Percentiles rank a stretch among this genome's conserved stretches.
These are phyloP conservation scores for Podospora bellae-mahoneyi DNA, from an alignment of 495 filamentous ascomycete genomes.

Conservation along the genomic window DNA sequence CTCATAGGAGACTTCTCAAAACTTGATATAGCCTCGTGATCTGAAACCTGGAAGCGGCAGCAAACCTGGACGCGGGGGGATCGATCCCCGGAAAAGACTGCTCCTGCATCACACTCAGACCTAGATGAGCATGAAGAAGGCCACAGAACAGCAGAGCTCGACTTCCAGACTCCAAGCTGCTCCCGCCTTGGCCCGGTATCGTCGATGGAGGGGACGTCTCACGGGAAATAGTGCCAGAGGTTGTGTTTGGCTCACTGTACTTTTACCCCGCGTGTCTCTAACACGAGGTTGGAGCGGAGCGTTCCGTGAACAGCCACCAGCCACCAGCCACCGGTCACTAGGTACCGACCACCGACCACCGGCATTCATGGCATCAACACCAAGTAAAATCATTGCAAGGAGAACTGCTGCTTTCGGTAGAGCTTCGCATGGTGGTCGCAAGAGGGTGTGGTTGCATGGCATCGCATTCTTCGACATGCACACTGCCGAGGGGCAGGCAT, in stretches of 20 bases:
- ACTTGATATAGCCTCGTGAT: background rate
- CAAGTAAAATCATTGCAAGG: background rate
- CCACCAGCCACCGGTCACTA: background rate
- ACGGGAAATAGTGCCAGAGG: slow-evolving; percentile 22
- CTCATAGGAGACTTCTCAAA: background rate
- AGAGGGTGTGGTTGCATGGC: background rate
- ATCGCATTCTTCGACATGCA: background rate
- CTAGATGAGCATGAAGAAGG: background rate
- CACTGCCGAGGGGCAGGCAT: background rate
- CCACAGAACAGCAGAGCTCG: background rate
- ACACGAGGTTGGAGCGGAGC: slow-evolving; percentile 9
- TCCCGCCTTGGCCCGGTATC: slow-evolving; percentile 15
- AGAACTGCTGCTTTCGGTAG: background rate
- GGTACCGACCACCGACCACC: background rate
- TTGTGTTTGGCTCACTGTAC: slow-evolving; percentile 7
- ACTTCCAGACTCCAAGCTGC: too few relatives aligned
- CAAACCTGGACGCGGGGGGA: background rate
- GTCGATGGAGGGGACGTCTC: slow-evolving; percentile 26
- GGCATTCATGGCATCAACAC: background rate
- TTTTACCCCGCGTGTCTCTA: slow-evolving; percentile 31
- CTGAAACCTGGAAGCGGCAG: slow-evolving; percentile 2
- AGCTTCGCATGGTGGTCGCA: background rate
- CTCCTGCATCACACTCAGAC: background rate
- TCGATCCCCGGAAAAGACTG: background rate
- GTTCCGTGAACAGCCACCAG: background rate